Evolutionary conservation across 1,284 basidiomycete species (phyloP), one percentile per base, ranked within the genome.

Genomic region (Naganishia sp.): DNA sequence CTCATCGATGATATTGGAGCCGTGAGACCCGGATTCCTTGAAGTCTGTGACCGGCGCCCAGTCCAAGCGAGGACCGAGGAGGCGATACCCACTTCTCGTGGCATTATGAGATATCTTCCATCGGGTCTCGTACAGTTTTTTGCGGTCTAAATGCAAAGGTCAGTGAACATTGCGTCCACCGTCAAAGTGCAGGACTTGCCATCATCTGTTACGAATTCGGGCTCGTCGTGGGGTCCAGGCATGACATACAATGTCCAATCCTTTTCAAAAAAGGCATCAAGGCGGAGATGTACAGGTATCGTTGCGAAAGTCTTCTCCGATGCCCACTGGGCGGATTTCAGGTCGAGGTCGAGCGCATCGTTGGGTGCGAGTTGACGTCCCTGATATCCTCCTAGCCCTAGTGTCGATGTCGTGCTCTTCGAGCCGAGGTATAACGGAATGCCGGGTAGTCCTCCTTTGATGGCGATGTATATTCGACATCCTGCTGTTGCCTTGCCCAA

Each of bases 1-100:
- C 67, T 87, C 86, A 70, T 89, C 87, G 23, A 88, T 82, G 55
- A 89, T 85, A 71, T 89, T 89, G 46, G 84, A 85, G 0, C 88
- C 87, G 74, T 90, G 88, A 13, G 85, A 84, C 0, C 88, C 88
- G 7, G 88, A 88, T 72, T 88, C 85, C 0, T 87, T 87, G 17
- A 88, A 88, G 60, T 82, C 85, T 18, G 74, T 68, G 10, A 61
- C 58, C 45, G 87, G 81, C 0, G 87, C 83, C 86, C 87, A 90
- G 10, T 78, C 70, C 51, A 88, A 81, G n/a, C 79, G 81, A 0
- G 81, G 75, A 1, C 82, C 81, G 6, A 76, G 74, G 21, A 79
- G 72, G 17, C 76, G 78, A 25, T 78, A 74, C 2, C 80, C 80
- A 0, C 74, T 74, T 31, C 80, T 73, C 47, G 74, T 77, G 9